Evolutionary conservation across 441 rosid species (phyloP).

Genomic region (Geranium incanum): DNA sequence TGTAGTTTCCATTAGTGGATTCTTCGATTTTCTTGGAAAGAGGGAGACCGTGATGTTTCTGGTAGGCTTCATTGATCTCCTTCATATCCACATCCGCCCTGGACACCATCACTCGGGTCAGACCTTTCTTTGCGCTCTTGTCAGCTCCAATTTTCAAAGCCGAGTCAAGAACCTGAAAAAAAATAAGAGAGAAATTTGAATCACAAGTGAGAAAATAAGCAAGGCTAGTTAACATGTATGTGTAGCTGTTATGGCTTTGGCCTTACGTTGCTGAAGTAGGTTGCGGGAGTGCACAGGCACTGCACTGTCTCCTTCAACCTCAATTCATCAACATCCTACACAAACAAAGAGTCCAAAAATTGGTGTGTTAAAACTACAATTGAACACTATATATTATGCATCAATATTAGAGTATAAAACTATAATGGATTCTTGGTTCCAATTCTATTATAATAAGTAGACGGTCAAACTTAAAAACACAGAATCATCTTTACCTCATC

Average conservation of each 20-base stretch:
- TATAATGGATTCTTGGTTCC: no score
- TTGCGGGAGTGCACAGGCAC: conserved; percentile 57
- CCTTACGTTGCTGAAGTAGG: conserved; percentile 42
- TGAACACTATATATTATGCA: no score
- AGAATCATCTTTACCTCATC: conserved; percentile 31
- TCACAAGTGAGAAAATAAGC: no score
- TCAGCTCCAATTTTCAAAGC: conserved; percentile 48
- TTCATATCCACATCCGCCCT: conserved; percentile 59
- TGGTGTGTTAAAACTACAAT: no score
- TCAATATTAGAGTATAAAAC: no score
- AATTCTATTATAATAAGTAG: no score
- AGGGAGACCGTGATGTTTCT: conserved; percentile 36
- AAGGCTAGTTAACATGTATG: no score
- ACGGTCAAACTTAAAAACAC: no score
- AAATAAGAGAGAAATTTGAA: no score
- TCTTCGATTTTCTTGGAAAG: conserved; percentile 43
- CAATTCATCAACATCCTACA: conserved; percentile 44
- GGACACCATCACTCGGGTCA: conserved; percentile 66
- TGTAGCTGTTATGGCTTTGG: no score
- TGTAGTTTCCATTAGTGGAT: conserved; percentile 60
- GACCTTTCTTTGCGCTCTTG: conserved; percentile 42
- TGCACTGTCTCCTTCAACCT: conserved; percentile 46
- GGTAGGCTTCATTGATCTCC: conserved; percentile 45
- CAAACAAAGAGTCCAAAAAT: conserved; percentile 17
- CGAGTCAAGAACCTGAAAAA: conserved; percentile 47